Base-by-base conservation (phyloP, 1,284 basidiomycete genomes). In the Fomes fomentarius region DNA sequence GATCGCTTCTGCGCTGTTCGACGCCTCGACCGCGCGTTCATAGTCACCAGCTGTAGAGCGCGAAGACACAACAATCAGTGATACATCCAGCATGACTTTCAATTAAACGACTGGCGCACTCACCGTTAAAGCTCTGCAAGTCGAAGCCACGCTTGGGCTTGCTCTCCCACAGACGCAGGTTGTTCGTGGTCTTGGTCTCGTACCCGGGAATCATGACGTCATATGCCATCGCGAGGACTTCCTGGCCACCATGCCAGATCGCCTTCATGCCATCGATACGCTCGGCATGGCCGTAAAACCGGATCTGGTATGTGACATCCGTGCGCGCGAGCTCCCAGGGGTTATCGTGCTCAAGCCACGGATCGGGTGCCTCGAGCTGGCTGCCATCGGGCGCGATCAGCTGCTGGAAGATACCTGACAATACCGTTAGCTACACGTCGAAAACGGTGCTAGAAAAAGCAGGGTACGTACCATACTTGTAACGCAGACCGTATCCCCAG, bases 141-240 rank as follows among this genome's bases (percentile, higher is more conserved):
- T 97, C 94, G 68, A 97, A 97, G 1, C 93, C 93, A 64, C 92
- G 80, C 76, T 94, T 93, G 26, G 94, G 92, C 71, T 89, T 92
- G 64, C 91, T 82, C 78, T 90, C 91, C 88, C 89, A 93, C 15
- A 93, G 76, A 57, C 91, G 76, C 59, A 91, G 68, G 69, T 91
- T 91, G 74, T 92, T 92, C 51, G 88, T 91, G 52, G 83, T 90
- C 72, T 79, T 83, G 47, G 87, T 91, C 31, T 79, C 79, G 71
- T 87, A 94, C 7, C 94, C 94, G 3, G 94, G 94, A 62, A 97
- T 90, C 75, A 94, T 94, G 17, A 91, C 85, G 67, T 95, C 94
- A 67, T 95, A 94, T 0, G 94, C 94, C 39, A 94, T 81, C 1
- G 94, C 94, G 31, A 96, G 69, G 30, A 96, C 93, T 71, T 96